Percentiles rank a stretch among this genome's conserved stretches.
Conservation (phyloP, 768 basidiomycete species). For the Trametopsis cervina region DNA sequence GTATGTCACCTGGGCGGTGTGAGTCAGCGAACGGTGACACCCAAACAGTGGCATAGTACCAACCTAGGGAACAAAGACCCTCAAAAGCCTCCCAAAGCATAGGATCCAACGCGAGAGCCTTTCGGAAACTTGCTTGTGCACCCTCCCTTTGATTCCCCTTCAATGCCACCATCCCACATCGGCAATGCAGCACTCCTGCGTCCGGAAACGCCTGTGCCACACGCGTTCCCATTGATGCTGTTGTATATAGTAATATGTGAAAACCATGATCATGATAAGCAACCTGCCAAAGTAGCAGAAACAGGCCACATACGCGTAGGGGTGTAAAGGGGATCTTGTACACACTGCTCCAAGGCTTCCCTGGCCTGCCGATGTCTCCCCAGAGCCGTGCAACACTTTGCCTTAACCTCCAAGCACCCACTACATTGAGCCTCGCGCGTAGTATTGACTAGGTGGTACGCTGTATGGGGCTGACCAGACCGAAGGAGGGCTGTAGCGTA, state of each 20-base stretch:
- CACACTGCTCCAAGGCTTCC: conserved; percentile 58
- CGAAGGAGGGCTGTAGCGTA: conserved; percentile 74
- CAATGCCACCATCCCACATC: conserved; percentile 66
- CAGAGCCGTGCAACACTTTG: conserved; percentile 63
- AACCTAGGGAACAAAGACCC: conserved; percentile 76
- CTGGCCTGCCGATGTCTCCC: conserved; percentile 75
- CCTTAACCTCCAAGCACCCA: conserved; percentile 75
- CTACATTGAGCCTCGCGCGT: conserved; percentile 55
- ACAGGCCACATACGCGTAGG: conserved; percentile 46
- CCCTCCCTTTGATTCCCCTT: conserved; percentile 74
- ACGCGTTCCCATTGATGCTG: conserved; percentile 52
- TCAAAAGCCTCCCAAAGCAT: conserved; percentile 92
- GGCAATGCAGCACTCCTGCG: conserved; percentile 68
- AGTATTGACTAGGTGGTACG: conserved; percentile 60
- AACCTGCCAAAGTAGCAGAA: conserved; percentile 3
- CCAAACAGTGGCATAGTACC: conserved; percentile 16
- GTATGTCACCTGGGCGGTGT: conserved; percentile 47
- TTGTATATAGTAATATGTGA: not conserved
- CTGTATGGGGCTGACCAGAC: conserved; percentile 67
- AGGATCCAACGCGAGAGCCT: conserved; percentile 67
- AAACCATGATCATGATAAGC: conserved; percentile 8
- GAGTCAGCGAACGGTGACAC: conserved; percentile 8
- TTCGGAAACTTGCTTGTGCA: conserved; percentile 64
- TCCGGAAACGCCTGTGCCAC: conserved; percentile 58
- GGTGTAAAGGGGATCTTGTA: conserved; percentile 44